phyloP scores from a whole-genome alignment of 148 eudicot species.

The Camellia granthamiana region DNA sequence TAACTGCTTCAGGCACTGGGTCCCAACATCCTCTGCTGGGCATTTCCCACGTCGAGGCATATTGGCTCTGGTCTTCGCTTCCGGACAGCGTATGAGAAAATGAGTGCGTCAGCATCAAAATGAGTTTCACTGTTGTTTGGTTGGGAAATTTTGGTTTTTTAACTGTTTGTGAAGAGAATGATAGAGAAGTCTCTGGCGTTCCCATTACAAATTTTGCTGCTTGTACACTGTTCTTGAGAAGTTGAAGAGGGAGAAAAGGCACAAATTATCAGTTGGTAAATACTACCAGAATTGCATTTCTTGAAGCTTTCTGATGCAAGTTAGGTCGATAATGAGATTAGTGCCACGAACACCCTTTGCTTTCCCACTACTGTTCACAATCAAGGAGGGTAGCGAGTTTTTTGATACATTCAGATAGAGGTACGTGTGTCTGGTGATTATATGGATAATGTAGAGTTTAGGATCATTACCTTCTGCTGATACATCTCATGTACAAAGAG shows the following conservation, averaged over 20 bases:
- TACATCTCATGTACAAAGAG: constrained; percentile 16
- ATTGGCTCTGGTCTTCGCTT: constrained; percentile 79
- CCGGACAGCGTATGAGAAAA: constrained; percentile 55
- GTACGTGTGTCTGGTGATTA: constrained; percentile 3
- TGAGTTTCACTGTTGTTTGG: constrained; percentile 15
- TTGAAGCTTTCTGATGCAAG: not conserved
- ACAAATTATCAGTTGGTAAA: not conserved
- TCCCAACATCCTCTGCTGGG: constrained; percentile 70
- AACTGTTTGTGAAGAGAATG: not conserved
- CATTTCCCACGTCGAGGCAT: constrained; percentile 61
- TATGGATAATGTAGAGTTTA: constrained; percentile 8
- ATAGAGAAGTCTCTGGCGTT: not conserved
- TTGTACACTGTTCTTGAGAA: not conserved
- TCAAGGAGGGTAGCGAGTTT: constrained; percentile 7
- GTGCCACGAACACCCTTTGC: not conserved
- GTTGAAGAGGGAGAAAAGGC: not conserved
- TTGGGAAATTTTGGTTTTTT: not conserved
- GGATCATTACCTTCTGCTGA: not conserved
- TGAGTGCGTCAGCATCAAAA: constrained; percentile 21
- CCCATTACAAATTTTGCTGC: constrained; percentile 1
- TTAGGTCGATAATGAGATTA: constrained; percentile 6
- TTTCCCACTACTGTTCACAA: not conserved
- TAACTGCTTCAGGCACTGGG: constrained; percentile 62
- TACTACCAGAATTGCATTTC: not conserved
- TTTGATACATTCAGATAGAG: constrained; percentile 1